Conservation (phyloP, 371 early-diverging fungal species). For the Haplosporangium sp. region DNA sequence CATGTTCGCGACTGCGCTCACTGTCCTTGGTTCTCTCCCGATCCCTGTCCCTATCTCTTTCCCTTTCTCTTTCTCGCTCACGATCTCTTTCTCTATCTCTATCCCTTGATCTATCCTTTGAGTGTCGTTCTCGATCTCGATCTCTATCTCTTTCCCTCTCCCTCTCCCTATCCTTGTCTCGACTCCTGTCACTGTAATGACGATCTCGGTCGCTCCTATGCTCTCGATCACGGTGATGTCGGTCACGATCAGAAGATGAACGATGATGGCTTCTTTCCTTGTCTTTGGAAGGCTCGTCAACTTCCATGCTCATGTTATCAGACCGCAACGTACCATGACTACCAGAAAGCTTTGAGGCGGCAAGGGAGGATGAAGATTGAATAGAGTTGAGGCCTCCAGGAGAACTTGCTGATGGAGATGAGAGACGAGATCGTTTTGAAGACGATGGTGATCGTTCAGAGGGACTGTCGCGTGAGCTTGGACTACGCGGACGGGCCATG, state of each 20-base stretch:
- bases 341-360: constrained; percentile 25
- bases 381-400: constrained; percentile 27
- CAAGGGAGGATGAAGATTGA: constrained; percentile 40
- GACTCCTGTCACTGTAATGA: constrained; percentile 22
- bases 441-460: constrained; percentile 37
- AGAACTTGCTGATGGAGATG: constrained; percentile 23
- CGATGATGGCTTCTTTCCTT: constrained; percentile 8
- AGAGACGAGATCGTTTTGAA: constrained; percentile 42
- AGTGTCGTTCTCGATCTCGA: constrained; percentile 13
- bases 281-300: constrained; percentile 17
- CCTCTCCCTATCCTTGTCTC: constrained; percentile 29
- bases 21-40: constrained; percentile 24
- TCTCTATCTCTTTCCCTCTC: constrained; percentile 28
- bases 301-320: constrained; percentile 39
- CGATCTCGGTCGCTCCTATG: constrained; percentile 20
- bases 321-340: constrained; percentile 38
- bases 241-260: constrained; percentile 30
- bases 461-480: constrained; percentile 33
- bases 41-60: constrained; percentile 22
- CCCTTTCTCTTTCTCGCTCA: constrained; percentile 9
- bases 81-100: constrained; percentile 11
- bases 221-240: constrained; percentile 21
- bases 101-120: constrained; percentile 11
- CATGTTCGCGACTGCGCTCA: constrained; percentile 15
- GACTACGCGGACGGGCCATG: constrained; percentile 48